Base-by-base conservation (phyloP, 305 asterid species). In the Fraxinus latifolia region DNA sequence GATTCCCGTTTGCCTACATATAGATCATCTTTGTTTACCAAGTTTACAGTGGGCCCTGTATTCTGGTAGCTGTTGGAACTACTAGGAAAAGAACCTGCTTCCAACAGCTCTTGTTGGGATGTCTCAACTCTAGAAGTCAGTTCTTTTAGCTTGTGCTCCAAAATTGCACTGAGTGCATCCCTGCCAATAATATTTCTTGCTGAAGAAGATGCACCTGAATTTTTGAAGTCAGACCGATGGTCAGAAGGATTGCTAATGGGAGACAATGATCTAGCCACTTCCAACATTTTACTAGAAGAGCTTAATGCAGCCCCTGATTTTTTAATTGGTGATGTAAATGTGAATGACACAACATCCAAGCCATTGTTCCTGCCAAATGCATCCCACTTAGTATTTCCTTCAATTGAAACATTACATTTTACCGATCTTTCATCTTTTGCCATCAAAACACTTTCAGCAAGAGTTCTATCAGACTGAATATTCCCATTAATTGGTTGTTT, bases 301-400 rank as follows among this genome's bases (percentile, higher is more conserved):
- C 76, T 85, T 36, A 89, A 83, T 21, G 88, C 90, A 80, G 86
- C 84, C 50, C 85, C 87, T 23, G 95, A 77, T 82, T 91, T 96
- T 85, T 96, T 94, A 5, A 96, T 93, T 19, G 99, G 99, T 76
- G 99, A 96, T 74, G 95, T 90, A 83, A 96, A 96, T 80, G 99
- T 96, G 89, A 96, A 96, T 34, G 99, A 96, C 76, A 96, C 98
- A 2, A 96, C 97, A 87, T 96, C 98, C 81, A 79, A 85, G 84
- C 92, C 86, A 83, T 79, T 90, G 76, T 86, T 90, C 85, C 89
- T 88, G 82, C 89, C 98, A 79, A 85, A 81, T 79, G 85, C 83
- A 76, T 91, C 94, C 95, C 97, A 94, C 39, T 89, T 83, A 58
- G 90, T 79, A 80, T 83, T 88, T 77, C 85, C 91, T 83, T 88